A percentile compares a stretch with the other conserved stretches of the same genome.
phyloP scores from a whole-genome alignment of 345 rosid species.

The Gynandropsis gynandra region DNA sequence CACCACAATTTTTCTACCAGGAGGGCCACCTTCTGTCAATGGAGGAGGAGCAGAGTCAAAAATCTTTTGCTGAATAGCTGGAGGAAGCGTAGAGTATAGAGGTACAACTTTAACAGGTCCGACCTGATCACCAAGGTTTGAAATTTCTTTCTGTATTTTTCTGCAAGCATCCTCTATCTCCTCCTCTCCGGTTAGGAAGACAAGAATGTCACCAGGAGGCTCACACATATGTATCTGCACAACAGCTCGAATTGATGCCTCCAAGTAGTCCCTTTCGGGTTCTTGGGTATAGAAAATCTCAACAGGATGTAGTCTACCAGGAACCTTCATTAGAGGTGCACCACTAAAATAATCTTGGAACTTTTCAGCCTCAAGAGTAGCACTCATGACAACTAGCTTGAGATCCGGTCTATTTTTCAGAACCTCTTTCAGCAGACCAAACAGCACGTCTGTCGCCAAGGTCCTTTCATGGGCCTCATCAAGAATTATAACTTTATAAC shows the following conservation, averaged over 20 bases:
- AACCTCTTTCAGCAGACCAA: slow-evolving; percentile 57
- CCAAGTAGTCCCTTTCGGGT: slow-evolving; percentile 77
- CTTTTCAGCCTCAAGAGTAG: slow-evolving; percentile 64
- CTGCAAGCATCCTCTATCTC: slow-evolving; percentile 88
- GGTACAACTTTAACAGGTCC: slow-evolving; percentile 74
- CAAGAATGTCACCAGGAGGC: slow-evolving; percentile 66
- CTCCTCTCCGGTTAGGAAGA: slow-evolving; percentile 79
- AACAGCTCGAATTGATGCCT: slow-evolving; percentile 72
- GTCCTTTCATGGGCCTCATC: slow-evolving; percentile 84
- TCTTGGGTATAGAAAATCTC: slow-evolving; percentile 71
- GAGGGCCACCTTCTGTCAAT: too few species aligned
- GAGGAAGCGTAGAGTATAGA: slow-evolving; percentile 77
- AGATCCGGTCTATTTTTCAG: slow-evolving; percentile 55
- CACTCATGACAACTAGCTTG: slow-evolving; percentile 58
- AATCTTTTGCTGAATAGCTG: slow-evolving; percentile 75
- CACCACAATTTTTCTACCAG: slow-evolving; percentile 78
- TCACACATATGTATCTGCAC: slow-evolving; percentile 68
- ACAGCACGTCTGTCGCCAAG: slow-evolving; percentile 65
- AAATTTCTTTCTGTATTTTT: slow-evolving; percentile 46
- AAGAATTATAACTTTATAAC: slow-evolving; percentile 61
- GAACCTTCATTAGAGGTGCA: slow-evolving; percentile 81
- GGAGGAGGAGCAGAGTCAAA: slow-evolving; percentile 80
- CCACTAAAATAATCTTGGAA: slow-evolving; percentile 62
- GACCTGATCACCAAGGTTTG: slow-evolving; percentile 55
- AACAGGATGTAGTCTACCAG: slow-evolving; percentile 84